These are phyloP conservation scores for Suillus placidus DNA, from an alignment of 768 basidiomycete genomes.

Conservation along the genomic window DNA sequence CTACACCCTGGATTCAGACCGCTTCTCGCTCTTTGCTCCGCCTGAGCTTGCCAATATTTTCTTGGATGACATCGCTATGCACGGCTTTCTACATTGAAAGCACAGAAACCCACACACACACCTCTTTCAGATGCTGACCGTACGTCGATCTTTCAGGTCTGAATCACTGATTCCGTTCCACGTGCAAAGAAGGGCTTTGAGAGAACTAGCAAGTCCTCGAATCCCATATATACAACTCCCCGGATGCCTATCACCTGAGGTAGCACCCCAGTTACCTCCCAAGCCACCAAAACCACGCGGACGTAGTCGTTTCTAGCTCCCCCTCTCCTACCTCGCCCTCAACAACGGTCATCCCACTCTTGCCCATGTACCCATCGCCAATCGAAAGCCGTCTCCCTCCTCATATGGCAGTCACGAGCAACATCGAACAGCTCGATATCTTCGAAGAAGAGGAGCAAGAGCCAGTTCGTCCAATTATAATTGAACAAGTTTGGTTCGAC, in stretches of 20 bases:
- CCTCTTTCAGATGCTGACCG: constrained; percentile 40
- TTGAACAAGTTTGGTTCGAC: constrained; percentile 6
- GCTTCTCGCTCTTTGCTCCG: too few relatives aligned
- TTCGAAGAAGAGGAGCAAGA: constrained; percentile 20
- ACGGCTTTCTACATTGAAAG: constrained; percentile 47
- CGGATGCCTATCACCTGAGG: constrained; percentile 52
- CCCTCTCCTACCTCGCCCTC: constrained; percentile 37
- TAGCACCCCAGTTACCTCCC: neutral
- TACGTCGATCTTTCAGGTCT: constrained; percentile 15
- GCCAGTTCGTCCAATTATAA: neutral
- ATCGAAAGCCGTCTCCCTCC: constrained; percentile 51
- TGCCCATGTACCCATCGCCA: constrained; percentile 20
- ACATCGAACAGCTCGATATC: constrained; percentile 32
- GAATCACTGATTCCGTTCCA: constrained; percentile 63
- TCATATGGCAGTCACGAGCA: constrained; percentile 46
- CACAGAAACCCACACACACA: constrained; percentile 52
- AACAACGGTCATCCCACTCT: constrained; percentile 25
- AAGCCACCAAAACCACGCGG: constrained; percentile 27
- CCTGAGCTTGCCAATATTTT: too few relatives aligned
- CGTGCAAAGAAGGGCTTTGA: constrained; percentile 78
- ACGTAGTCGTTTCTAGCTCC: constrained; percentile 41
- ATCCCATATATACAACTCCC: constrained; percentile 55
- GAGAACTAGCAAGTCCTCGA: constrained; percentile 46
- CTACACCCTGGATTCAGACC: too few relatives aligned
- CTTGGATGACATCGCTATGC: constrained; percentile 39